Percentiles rank a stretch among this genome's conserved stretches.
These are phyloP conservation scores for Trifolium fragiferum DNA, from an alignment of 306 rosid genomes.

Conservation along the genomic window DNA sequence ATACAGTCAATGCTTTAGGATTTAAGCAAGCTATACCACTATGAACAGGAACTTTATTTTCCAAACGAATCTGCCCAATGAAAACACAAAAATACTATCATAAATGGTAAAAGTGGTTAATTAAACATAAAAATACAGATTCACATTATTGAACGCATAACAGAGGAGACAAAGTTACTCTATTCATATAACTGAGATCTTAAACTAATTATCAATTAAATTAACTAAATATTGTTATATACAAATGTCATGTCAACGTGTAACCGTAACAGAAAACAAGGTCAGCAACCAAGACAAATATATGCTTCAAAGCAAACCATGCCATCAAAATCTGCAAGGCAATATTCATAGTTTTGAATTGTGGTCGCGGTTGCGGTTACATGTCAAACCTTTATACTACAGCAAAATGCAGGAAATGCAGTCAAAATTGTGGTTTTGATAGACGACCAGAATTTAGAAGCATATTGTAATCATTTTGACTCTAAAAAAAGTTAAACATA, in stretches of 20 bases:
- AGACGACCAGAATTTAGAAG: not conserved
- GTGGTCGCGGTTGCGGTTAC: not conserved
- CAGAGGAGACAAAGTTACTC: slow-evolving; percentile 11
- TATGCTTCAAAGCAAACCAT: not conserved
- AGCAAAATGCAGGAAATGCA: not conserved
- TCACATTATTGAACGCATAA: slow-evolving; percentile 5
- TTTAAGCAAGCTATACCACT: slow-evolving; percentile 74
- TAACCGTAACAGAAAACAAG: slow-evolving; percentile 20
- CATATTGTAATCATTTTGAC: slow-evolving; percentile 8
- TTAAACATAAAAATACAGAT: slow-evolving; percentile 3
- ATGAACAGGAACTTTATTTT: slow-evolving; percentile 65
- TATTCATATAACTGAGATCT: not conserved
- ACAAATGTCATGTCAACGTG: not conserved
- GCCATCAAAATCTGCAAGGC: not conserved
- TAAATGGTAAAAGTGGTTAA: slow-evolving; percentile 19
- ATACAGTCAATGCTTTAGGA: slow-evolving; percentile 65
- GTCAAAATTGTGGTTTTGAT: not conserved
- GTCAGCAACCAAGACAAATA: slow-evolving; percentile 18
- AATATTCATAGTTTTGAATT: slow-evolving; percentile 10
- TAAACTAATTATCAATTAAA: not conserved
- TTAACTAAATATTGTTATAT: slow-evolving; percentile 14
- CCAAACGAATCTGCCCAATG: slow-evolving; percentile 75
- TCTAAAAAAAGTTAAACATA: not conserved
- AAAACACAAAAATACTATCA: slow-evolving; percentile 19
- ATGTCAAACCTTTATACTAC: not conserved